phyloP scores from a whole-genome alignment of 371 early-diverging fungal species.

The Dinochytrium kinnereticum region DNA sequence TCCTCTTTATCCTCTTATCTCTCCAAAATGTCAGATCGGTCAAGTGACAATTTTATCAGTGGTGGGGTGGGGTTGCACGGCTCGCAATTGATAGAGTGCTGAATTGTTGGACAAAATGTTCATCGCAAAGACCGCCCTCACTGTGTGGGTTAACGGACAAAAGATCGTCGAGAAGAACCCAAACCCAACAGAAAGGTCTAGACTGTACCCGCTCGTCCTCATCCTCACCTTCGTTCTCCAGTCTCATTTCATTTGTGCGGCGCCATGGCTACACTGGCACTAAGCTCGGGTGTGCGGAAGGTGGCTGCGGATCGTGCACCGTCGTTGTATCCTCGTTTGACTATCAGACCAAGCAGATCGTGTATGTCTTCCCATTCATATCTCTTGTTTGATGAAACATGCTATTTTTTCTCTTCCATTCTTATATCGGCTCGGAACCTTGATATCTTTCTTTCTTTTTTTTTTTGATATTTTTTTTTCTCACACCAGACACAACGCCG shows the following conservation, averaged over 20 bases:
- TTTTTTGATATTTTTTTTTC: background rate
- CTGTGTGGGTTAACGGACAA: slow-evolving; percentile 35
- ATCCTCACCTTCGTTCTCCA: background rate
- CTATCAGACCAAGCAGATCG: slow-evolving; percentile 39
- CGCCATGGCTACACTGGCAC: slow-evolving; percentile 73
- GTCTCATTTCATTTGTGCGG: slow-evolving; percentile 69
- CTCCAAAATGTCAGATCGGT: no score
- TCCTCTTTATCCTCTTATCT: background rate
- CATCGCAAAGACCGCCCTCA: background rate
- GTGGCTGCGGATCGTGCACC: slow-evolving; percentile 72
- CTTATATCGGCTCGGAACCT: no score
- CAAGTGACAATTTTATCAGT: no score
- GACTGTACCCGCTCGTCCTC: background rate
- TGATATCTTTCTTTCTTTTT: background rate
- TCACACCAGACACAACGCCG: slow-evolving; percentile 53
- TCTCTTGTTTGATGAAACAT: no score
- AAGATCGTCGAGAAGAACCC: slow-evolving; percentile 36
- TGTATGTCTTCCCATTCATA: no score
- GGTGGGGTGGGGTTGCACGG: no score
- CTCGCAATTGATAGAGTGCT: background rate
- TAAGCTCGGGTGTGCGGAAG: slow-evolving; percentile 79
- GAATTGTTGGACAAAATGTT: background rate
- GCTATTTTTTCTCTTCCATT: no score
- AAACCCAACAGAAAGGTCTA: slow-evolving; percentile 50
- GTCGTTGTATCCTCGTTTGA: slow-evolving; percentile 70